Percentiles rank a stretch among this genome's conserved stretches.
Conservation (phyloP, 202 grass and related monocot species). For the Hordeum pubiflorum region DNA sequence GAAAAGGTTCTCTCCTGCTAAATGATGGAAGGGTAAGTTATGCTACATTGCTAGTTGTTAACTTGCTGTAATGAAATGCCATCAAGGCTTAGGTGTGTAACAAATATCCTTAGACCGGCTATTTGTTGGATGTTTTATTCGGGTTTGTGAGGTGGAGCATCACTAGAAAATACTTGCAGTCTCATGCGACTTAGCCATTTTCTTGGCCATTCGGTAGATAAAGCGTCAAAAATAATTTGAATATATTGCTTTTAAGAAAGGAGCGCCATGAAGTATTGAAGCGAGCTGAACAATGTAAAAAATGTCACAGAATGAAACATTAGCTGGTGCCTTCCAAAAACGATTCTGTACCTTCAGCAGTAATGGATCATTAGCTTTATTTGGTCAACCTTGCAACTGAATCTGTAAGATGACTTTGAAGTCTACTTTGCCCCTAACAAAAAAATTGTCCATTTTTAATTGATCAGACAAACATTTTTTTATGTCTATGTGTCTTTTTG, state of each 20-base stretch:
- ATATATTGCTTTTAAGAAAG: neutral
- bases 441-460: neutral
- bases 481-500: constrained; percentile 19
- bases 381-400: constrained; percentile 15
- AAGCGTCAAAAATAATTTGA: neutral
- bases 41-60: constrained; percentile 6
- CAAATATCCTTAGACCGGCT: neutral
- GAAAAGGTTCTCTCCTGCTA: constrained; percentile 81
- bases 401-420: neutral
- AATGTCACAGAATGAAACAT: constrained; percentile 1
- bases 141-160: constrained; percentile 1
- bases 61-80: constrained; percentile 14
- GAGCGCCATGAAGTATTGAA: constrained; percentile 6
- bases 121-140: constrained; percentile 32
- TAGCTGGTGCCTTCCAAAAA: neutral
- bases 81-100: neutral
- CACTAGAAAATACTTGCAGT: neutral
- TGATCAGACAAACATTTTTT: neutral
- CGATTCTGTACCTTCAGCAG: neutral
- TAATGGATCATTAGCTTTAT: constrained; percentile 24
- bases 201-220: neutral
- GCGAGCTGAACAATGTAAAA: neutral
- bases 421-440: neutral
- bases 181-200: neutral
- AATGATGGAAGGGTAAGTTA: constrained; percentile 96